Evolutionary conservation across 371 early-diverging fungal species (phyloP).

Genomic region (Saksenaea vasiformis): DNA sequence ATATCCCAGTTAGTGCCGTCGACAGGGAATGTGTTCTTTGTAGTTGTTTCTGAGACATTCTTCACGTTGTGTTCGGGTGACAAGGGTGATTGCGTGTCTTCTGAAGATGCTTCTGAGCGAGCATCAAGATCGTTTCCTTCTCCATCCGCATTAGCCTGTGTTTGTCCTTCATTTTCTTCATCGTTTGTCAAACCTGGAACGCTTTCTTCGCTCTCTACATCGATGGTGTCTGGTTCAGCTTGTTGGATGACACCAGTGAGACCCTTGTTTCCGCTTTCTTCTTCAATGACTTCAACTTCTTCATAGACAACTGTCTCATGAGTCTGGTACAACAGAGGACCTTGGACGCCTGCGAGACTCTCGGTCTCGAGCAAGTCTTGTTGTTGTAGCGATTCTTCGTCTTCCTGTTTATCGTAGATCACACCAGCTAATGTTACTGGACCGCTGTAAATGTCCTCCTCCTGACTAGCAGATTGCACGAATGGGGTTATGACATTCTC

Average conservation of each 20-base stretch:
- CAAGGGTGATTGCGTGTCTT: background rate
- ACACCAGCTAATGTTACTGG: background rate
- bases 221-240: background rate
- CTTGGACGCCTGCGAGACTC: background rate
- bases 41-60: background rate
- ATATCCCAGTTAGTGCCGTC: background rate
- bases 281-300: background rate
- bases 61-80: background rate
- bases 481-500: background rate
- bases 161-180: background rate
- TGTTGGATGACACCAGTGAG: background rate
- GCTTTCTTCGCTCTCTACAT: background rate
- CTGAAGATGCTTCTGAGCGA: background rate
- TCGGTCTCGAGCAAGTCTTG: background rate
- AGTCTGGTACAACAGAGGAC: background rate
- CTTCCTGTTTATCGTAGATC: background rate
- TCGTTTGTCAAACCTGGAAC: background rate
- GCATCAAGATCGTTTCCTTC: background rate
- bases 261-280: background rate
- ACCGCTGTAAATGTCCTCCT: background rate
- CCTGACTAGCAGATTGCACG: background rate
- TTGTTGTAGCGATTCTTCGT: background rate
- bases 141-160: background rate
- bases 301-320: background rate
- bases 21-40: background rate